Evolutionary conservation across 495 filamentous ascomycete genomes (phyloP).

Genomic region (Lasiosphaeria hispida): DNA sequence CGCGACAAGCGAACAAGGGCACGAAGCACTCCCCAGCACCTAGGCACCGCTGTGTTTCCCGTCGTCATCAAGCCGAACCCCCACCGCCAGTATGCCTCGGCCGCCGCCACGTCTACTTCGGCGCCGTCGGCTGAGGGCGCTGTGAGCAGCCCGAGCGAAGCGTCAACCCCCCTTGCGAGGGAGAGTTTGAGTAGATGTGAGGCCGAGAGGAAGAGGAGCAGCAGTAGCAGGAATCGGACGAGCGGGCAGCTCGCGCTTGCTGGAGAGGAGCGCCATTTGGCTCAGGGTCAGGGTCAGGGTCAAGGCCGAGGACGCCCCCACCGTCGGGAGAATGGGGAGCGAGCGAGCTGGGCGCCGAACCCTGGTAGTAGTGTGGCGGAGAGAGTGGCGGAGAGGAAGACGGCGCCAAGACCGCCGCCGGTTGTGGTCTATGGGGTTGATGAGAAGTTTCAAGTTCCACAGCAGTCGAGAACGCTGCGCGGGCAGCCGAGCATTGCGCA

Average conservation of each 20-base stretch:
- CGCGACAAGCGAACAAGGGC: slow-evolving; percentile 13
- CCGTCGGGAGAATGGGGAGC: slow-evolving; percentile 11
- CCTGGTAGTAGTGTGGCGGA: not conserved
- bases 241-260: slow-evolving; percentile 3
- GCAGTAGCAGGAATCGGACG: too few relatives aligned
- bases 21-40: slow-evolving; percentile 11
- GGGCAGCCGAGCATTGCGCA: slow-evolving; percentile 29
- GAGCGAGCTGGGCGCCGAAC: slow-evolving; percentile 19
- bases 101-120: not conserved
- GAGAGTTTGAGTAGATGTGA: not conserved
- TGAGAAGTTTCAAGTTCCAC: not conserved
- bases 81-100: slow-evolving; percentile 20
- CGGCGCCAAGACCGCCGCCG: not conserved
- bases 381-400: not conserved
- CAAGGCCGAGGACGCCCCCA: not conserved
- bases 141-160: not conserved
- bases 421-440: slow-evolving; percentile 5
- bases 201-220: too few relatives aligned
- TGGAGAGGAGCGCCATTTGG: slow-evolving; percentile 2
- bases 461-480: slow-evolving; percentile 18
- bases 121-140: not conserved
- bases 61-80: slow-evolving; percentile 20
- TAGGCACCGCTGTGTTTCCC: not conserved
- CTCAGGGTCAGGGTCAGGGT: not conserved
- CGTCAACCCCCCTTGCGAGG: slow-evolving; percentile 8